Percentiles rank a stretch among this genome's conserved stretches.
Evolutionary conservation across 768 basidiomycete species (phyloP).

Genomic region (Boletellus ananas): DNA sequence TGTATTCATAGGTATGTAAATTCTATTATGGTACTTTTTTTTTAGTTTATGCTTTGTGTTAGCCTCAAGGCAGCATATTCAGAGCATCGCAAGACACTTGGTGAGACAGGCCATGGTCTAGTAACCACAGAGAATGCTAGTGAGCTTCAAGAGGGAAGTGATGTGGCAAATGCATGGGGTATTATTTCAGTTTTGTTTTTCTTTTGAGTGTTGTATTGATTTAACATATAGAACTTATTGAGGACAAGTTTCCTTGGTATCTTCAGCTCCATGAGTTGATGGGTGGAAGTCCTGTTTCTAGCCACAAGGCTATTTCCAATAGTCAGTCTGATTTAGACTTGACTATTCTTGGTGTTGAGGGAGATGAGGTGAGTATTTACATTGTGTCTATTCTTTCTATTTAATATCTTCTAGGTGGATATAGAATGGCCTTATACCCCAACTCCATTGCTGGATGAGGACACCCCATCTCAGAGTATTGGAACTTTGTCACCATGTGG

Average conservation of each 20-base stretch:
- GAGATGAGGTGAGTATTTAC: not conserved
- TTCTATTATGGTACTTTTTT: not conserved
- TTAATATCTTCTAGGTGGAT: not conserved
- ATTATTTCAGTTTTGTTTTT: not conserved
- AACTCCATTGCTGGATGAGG: not conserved
- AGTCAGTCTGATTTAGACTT: not conserved
- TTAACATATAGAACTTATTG: not conserved
- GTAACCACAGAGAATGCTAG: not conserved
- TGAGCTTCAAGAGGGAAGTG: not conserved
- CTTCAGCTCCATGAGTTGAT: not conserved
- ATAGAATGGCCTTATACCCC: not conserved
- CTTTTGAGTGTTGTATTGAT: too few relatives aligned
- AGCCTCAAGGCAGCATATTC: not conserved
- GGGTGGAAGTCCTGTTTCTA: not conserved
- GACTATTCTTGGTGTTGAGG: not conserved
- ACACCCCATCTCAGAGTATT: not conserved
- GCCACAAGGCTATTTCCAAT: not conserved
- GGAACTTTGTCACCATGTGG: not conserved
- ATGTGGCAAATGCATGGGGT: not conserved
- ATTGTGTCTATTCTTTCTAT: not conserved
- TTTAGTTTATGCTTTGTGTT: not conserved
- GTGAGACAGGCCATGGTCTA: slow-evolving; percentile 1
- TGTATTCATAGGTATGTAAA: not conserved
- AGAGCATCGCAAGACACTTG: not conserved
- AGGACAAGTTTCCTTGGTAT: not conserved